Evolutionary conservation across 2,329 filamentous ascomycete species (phyloP), one percentile per base, ranked within the genome.

Genomic region (Fusarium pseudograminearum): DNA sequence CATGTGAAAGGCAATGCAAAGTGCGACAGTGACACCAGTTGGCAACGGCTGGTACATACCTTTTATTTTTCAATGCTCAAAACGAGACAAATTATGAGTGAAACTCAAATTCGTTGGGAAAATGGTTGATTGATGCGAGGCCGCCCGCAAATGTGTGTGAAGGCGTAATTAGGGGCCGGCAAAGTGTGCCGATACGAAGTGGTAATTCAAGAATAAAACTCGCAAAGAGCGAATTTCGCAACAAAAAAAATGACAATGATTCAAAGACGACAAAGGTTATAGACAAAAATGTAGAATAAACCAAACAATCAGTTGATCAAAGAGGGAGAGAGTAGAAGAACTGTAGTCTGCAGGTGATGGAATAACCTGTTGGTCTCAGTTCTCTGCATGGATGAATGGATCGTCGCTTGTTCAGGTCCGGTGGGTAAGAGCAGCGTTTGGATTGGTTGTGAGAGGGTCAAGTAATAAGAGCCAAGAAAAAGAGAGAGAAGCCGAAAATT

Each of bases 381-480:
- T 69, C 41, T 47, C 24, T 38, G 50, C 41, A 44, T 57, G 22
- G 57, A 70, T 70, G 62, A 63, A 56, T 54, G 33, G 62, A 67
- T 70, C 48, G 48, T 63, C 67, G 65, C 48, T 69, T 69, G 67
- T 60, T 46, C 61, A 57, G 41, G 58, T 67, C 62, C 30, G 57
- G 38, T 34, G 59, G 46, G 45, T 40, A 55, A 51, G 59, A 68
- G 65, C 38, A 45, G 57, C 64, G 65, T 36, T 61, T 36, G 11
- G 51, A 41, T 57, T 64, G 58, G 61, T 60, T 47, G 24, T n/a
- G 22, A 41, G 30, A 42, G 57, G 48, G 60, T 48, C 61, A 53
- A 57, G 45, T 57, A 56, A 56, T 44, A 38, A 38, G 38, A 54
- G 61, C 52, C 61, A 70, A 61, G 65, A 58, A 67, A 67, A 64